These are phyloP conservation scores for Lipomyces orientalis DNA, from an alignment of 805 yeast species.

Conservation along the genomic window DNA sequence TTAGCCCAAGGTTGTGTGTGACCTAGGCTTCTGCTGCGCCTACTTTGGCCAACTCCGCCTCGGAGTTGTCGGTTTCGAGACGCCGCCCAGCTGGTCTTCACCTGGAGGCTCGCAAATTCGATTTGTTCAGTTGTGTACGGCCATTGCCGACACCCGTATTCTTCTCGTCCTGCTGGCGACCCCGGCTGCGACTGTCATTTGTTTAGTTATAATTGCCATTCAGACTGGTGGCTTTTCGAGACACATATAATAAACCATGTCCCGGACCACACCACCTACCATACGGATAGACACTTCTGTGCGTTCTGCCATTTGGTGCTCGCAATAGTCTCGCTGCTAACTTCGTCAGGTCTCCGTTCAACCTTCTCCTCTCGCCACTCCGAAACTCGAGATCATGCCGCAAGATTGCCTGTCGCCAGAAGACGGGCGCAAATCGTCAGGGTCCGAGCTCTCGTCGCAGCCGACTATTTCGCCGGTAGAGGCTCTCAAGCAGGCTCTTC, in stretches of 20 bases:
- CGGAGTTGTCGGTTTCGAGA: background rate
- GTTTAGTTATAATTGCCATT: background rate
- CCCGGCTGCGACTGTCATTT: background rate
- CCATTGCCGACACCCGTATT: background rate
- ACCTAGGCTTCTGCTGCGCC: background rate
- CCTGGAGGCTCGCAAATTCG: background rate
- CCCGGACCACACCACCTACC: conserved; percentile 29
- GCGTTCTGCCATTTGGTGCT: background rate
- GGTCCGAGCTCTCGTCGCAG: conserved; percentile 19
- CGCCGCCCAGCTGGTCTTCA: background rate
- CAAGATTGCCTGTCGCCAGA: background rate
- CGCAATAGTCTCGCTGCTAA: background rate
- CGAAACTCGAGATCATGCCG: background rate
- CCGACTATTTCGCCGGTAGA: conserved; percentile 29
- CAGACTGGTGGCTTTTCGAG: background rate
- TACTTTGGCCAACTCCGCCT: background rate
- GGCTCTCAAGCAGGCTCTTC: conserved; percentile 23
- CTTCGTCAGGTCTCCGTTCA: conserved; percentile 2
- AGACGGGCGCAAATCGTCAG: conserved; percentile 9
- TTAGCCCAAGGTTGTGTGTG: background rate
- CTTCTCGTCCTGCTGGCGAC: background rate
- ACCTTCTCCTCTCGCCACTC: conserved; percentile 8
- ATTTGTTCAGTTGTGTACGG: background rate
- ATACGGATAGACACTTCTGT: conserved; percentile 35
- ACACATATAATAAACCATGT: conserved; percentile 4